phyloP scores from a whole-genome alignment of 2,329 filamentous ascomycete species.

The Pseudogymnoascus pannorum region DNA sequence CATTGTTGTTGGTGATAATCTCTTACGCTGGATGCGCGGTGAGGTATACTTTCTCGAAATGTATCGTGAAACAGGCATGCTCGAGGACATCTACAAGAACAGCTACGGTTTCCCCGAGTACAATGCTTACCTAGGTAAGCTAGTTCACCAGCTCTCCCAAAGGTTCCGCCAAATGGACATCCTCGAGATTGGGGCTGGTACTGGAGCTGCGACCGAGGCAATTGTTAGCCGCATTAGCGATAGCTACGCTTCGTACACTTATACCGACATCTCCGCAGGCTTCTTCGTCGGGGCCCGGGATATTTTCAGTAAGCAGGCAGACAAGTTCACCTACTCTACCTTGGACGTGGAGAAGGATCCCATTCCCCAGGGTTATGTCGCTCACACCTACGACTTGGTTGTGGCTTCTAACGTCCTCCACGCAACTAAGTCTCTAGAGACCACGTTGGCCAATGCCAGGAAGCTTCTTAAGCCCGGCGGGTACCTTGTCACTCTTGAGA shows the following conservation, averaged over 20 bases:
- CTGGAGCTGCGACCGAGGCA: constrained; percentile 34
- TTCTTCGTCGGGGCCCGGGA: constrained; percentile 34
- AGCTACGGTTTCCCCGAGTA: constrained; percentile 73
- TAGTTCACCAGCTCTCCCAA: constrained; percentile 44
- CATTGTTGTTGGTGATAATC: constrained; percentile 9
- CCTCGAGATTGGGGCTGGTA: constrained; percentile 36
- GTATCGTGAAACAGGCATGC: constrained; percentile 9
- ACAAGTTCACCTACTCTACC: constrained; percentile 22
- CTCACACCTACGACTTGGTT: constrained; percentile 29
- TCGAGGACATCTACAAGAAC: constrained; percentile 30
- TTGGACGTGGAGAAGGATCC: constrained; percentile 28
- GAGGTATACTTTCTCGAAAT: constrained; percentile 6
- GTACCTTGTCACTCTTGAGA: constrained; percentile 21
- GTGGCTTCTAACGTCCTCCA: constrained; percentile 33
- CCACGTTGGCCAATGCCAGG: constrained; percentile 20
- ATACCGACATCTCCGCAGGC: constrained; percentile 37
- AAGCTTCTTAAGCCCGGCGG: constrained; percentile 25
- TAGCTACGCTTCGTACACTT: constrained; percentile 35
- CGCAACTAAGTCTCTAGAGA: constrained; percentile 25
- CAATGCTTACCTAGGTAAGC: constrained; percentile 72
- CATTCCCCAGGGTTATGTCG: constrained; percentile 25
- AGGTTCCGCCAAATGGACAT: constrained; percentile 35
- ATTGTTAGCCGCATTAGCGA: constrained; percentile 29
- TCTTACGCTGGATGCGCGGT: constrained; percentile 8
- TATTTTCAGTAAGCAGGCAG: constrained; percentile 21